A percentile compares a stretch with the other conserved stretches of the same genome.
phyloP scores from a whole-genome alignment of 1,284 basidiomycete species.

The Mrakiaceae sp. region DNA sequence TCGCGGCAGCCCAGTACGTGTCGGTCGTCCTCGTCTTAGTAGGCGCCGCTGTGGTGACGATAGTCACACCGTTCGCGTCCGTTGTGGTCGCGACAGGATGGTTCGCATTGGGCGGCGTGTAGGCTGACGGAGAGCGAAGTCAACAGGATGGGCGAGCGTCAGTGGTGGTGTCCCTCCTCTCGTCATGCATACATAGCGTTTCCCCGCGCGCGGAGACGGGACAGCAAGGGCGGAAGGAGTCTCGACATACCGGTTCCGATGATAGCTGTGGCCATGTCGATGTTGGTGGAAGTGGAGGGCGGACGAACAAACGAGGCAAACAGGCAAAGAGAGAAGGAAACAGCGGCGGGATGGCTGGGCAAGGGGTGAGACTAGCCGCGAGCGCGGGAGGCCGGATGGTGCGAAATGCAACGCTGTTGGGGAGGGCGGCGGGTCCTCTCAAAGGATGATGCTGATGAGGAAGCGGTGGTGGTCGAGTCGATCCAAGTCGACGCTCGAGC shows the following conservation, averaged over 20 bases:
- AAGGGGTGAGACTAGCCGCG: no score
- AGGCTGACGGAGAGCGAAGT: not conserved
- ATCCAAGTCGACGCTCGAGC: no score
- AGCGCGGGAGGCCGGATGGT: no score
- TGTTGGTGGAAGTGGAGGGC: not conserved
- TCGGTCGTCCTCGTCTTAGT: not conserved
- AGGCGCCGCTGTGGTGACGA: not conserved
- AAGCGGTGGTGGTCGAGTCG: no score
- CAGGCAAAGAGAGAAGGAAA: no score
- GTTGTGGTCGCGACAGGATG: not conserved
- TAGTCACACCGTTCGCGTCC: not conserved
- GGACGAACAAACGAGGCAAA: no score
- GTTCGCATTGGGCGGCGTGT: not conserved
- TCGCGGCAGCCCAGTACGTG: constrained; percentile 11
- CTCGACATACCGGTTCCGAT: not conserved
- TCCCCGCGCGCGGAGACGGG: not conserved
- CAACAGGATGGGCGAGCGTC: not conserved
- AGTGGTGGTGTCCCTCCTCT: no score
- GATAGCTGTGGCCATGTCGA: not conserved
- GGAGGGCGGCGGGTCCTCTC: no score
- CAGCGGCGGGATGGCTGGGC: no score
- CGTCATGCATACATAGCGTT: no score
- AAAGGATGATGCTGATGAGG: no score
- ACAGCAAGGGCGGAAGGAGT: not conserved
- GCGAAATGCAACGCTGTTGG: no score